phyloP scores from a whole-genome alignment of 257 asterid genomes.

The Solanum virginianum region DNA sequence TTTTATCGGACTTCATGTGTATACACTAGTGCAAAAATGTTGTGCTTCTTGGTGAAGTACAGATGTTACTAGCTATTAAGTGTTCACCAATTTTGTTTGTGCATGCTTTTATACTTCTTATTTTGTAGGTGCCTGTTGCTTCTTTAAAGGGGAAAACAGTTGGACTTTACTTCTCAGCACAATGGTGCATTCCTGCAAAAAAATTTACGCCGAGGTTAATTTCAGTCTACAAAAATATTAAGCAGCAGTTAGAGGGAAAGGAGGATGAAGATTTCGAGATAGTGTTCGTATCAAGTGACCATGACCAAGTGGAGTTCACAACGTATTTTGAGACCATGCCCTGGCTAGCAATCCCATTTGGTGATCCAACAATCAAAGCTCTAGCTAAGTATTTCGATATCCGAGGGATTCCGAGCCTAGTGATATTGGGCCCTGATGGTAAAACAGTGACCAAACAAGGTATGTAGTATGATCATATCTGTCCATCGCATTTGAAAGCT shows the following conservation, averaged over 20 bases:
- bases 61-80: background rate
- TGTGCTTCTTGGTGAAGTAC: background rate
- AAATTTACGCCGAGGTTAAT: conserved; percentile 40
- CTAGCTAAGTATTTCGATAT: conserved; percentile 42
- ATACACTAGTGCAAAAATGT: background rate
- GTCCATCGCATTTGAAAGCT: background rate
- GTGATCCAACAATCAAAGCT: conserved; percentile 28
- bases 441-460: conserved; percentile 46
- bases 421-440: conserved; percentile 54
- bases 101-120: background rate
- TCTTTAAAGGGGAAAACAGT: conserved; percentile 44
- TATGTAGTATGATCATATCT: background rate
- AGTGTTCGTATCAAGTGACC: conserved; percentile 51
- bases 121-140: conserved; percentile 29
- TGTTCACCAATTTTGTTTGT: background rate
- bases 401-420: conserved; percentile 42
- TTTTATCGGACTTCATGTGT: background rate
- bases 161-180: conserved; percentile 61
- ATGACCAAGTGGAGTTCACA: conserved; percentile 26
- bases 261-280: conserved; percentile 30
- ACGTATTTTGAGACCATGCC: conserved; percentile 46
- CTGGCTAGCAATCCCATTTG: conserved; percentile 53
- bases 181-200: conserved; percentile 48
- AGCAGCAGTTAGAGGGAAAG: conserved; percentile 4
- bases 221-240: conserved; percentile 38